phyloP scores from a whole-genome alignment of 179 eudicot genomes.

The Patellifolia procumbens region DNA sequence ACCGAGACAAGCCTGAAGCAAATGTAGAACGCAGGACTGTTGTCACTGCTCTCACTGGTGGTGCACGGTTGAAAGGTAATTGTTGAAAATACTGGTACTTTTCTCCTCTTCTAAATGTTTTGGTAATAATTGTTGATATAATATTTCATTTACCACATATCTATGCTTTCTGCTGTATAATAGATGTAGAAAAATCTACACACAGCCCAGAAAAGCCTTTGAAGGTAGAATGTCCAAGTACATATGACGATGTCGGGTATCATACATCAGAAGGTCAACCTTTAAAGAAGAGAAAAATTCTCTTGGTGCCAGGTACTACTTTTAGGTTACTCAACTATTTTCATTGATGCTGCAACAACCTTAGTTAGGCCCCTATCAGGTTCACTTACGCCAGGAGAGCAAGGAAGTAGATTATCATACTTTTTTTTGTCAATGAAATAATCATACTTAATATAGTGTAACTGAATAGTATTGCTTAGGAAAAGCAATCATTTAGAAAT shows the following conservation, averaged over 20 bases:
- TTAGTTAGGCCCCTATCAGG: too few relatives aligned
- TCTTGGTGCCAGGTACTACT: slow-evolving; percentile 11
- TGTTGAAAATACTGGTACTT: background rate
- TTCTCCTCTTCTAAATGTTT: background rate
- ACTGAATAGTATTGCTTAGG: too few relatives aligned
- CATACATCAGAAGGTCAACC: slow-evolving; percentile 27
- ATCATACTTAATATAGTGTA: too few relatives aligned
- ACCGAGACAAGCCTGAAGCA: slow-evolving; percentile 16
- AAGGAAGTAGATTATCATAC: too few relatives aligned
- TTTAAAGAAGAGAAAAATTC: slow-evolving; percentile 27
- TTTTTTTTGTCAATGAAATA: too few relatives aligned
- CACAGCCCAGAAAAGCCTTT: background rate
- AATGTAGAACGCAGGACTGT: background rate
- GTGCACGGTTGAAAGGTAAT: slow-evolving; percentile 3
- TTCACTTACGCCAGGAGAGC: too few relatives aligned
- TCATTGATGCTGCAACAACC: too few relatives aligned
- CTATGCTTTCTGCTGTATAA: slow-evolving; percentile 1
- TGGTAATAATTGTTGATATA: background rate
- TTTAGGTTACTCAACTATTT: background rate
- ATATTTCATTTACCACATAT: background rate
- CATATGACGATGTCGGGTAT: too few relatives aligned
- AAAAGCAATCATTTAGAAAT: too few relatives aligned
- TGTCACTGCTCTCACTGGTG: background rate
- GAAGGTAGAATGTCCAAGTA: background rate
- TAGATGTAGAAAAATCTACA: background rate